phyloP scores from a whole-genome alignment of 2,329 filamentous ascomycete genomes.

The Penicillium psychrosexuale region DNA sequence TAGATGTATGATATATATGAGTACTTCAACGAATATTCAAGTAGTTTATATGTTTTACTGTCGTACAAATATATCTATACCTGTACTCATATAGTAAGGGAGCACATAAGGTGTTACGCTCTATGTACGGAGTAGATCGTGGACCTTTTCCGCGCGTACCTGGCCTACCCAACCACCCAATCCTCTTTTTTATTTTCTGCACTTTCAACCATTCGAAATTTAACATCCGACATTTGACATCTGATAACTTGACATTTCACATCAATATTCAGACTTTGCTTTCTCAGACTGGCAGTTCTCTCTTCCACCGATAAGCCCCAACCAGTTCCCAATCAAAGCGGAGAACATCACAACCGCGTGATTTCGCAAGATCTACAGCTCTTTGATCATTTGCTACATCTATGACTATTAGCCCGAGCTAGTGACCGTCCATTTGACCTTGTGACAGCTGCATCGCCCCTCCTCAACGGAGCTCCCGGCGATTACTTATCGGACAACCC shows the following conservation, averaged over 20 bases:
- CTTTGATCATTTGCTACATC: not conserved
- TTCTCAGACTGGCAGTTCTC: not conserved
- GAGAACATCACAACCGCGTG: not conserved
- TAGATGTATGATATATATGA: no score
- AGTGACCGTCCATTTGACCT: not conserved
- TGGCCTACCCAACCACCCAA: no score
- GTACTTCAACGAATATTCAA: no score
- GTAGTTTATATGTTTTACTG: no score
- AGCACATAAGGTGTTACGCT: not conserved
- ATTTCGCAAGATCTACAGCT: not conserved
- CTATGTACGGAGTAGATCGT: no score
- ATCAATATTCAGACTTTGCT: not conserved
- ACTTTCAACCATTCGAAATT: not conserved
- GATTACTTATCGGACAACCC: constrained; percentile 29
- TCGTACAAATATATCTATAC: not conserved
- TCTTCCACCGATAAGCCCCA: not conserved
- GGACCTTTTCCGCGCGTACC: not conserved
- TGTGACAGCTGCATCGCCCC: constrained; percentile 2
- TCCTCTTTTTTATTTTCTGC: not conserved
- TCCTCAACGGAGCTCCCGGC: constrained; percentile 15
- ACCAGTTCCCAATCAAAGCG: not conserved
- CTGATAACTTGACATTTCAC: not conserved
- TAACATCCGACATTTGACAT: not conserved
- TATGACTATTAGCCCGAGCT: not conserved
- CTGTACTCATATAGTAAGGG: not conserved